Conservation (phyloP, 192 early-diverging fungal genomes). For the Backusella tarrabulga region DNA sequence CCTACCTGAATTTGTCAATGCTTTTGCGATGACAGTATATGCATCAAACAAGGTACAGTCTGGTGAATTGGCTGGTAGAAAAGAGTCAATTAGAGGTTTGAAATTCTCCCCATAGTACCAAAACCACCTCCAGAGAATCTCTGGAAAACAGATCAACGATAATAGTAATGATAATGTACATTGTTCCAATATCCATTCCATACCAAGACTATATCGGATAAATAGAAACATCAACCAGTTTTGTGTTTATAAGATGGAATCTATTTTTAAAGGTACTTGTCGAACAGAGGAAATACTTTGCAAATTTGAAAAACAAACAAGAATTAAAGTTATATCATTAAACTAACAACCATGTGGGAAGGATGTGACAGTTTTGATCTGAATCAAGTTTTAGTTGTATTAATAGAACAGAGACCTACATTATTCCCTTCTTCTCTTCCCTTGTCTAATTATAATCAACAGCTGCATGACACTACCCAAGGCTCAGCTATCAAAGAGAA, state of each 20-base stretch:
- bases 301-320: background rate
- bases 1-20: background rate
- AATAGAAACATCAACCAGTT: no score
- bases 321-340: background rate
- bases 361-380: background rate
- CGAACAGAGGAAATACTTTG: background rate
- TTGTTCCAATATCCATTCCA: no score
- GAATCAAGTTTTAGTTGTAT: background rate
- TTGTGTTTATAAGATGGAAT: background rate
- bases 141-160: background rate
- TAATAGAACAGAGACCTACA: background rate
- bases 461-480: background rate
- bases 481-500: background rate
- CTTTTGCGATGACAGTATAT: background rate
- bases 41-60: background rate
- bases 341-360: background rate
- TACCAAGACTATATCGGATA: no score
- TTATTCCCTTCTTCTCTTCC: background rate
- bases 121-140: background rate
- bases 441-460: background rate
- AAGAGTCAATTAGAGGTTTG: background rate
- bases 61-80: background rate
- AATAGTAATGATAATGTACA: background rate
- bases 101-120: background rate
- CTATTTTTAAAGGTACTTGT: background rate